A percentile compares a stretch with the other conserved stretches of the same genome.
phyloP scores from a whole-genome alignment of 202 grass and related monocot genomes.

The Digitaria exilis region DNA sequence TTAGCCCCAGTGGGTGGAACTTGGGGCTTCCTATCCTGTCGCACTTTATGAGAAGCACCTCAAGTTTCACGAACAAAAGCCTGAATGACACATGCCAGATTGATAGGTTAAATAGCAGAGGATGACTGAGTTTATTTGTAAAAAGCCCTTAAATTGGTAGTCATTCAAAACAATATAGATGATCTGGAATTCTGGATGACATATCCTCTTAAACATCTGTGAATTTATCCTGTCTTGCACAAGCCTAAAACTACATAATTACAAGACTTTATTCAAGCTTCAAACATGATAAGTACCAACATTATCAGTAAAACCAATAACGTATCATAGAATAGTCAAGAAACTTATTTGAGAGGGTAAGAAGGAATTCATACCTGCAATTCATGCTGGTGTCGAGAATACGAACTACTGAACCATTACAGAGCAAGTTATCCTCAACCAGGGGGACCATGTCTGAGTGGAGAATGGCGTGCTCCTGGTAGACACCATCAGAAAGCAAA shows the following conservation, averaged over 20 bases:
- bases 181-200: not conserved
- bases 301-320: not conserved
- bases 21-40: not conserved
- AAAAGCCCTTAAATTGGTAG: not conserved
- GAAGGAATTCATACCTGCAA: not conserved
- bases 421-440: not conserved
- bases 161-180: not conserved
- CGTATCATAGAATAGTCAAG: not conserved
- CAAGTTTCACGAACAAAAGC: not conserved
- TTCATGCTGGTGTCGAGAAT: not conserved
- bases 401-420: not conserved
- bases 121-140: not conserved
- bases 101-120: not conserved
- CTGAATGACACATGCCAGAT: not conserved
- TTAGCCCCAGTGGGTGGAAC: not conserved
- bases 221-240: not conserved
- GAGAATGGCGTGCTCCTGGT: not conserved
- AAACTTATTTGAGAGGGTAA: not conserved
- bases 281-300: not conserved
- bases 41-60: not conserved
- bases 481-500: constrained; percentile 24
- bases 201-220: not conserved
- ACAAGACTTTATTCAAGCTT: not conserved
- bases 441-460: not conserved
- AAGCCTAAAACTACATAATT: not conserved